Percentiles rank a stretch among this genome's conserved stretches.
These are phyloP conservation scores for Gnomoniopsis sp. DNA, from an alignment of 2,329 filamentous ascomycete species.

Conservation along the genomic window DNA sequence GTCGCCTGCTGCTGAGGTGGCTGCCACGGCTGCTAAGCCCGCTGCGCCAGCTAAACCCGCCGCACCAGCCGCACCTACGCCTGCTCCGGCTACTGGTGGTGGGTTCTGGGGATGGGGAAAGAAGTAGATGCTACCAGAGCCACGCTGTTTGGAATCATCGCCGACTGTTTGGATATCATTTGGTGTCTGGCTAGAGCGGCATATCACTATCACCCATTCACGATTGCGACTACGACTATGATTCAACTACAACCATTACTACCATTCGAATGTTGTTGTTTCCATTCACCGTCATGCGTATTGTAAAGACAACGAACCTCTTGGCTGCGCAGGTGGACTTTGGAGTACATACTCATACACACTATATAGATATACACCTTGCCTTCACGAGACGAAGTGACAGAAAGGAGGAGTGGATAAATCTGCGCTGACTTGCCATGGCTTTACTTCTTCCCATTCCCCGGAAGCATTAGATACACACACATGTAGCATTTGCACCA, in stretches of 20 bases:
- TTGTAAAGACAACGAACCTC: background rate
- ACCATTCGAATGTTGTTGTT: background rate
- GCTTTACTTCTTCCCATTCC: background rate
- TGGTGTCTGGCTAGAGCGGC: slow-evolving; percentile 1
- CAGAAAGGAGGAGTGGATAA: background rate
- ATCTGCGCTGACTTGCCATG: background rate
- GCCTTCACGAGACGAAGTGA: background rate
- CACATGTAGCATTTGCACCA: background rate
- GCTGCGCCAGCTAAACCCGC: slow-evolving; percentile 24
- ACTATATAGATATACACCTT: background rate
- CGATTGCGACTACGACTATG: background rate
- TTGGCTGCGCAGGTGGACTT: background rate
- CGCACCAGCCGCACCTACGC: slow-evolving; percentile 4
- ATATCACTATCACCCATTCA: background rate
- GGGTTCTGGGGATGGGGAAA: slow-evolving; percentile 56
- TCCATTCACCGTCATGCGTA: background rate
- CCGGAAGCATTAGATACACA: background rate
- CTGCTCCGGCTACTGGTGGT: slow-evolving; percentile 26
- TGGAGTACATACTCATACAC: background rate
- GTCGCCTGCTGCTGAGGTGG: slow-evolving; percentile 23
- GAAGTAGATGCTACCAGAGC: slow-evolving; percentile 6
- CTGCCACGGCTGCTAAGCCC: slow-evolving; percentile 19
- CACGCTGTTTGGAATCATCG: slow-evolving; percentile 10
- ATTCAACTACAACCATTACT: background rate
- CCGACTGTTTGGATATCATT: slow-evolving; percentile 15